Percentiles rank a stretch among this genome's conserved stretches.
These are phyloP conservation scores for Nidularia pulvinata DNA, from an alignment of 768 basidiomycete genomes.

Conservation along the genomic window DNA sequence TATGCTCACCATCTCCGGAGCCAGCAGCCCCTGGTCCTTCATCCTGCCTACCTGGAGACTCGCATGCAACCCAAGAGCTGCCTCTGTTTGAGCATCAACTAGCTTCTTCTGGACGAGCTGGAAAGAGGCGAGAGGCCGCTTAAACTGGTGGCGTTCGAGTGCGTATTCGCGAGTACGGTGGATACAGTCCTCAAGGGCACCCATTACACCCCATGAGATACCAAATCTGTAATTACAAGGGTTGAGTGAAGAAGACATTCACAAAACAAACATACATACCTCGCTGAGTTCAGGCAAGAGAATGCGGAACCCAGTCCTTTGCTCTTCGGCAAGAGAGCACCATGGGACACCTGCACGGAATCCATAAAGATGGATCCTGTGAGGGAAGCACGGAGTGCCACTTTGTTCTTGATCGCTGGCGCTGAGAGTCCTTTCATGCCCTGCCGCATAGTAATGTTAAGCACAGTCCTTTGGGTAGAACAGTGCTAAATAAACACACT, in stretches of 20 bases:
- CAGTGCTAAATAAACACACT: constrained; percentile 32
- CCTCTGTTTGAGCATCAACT: constrained; percentile 90
- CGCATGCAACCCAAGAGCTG: constrained; percentile 74
- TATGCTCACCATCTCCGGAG: constrained; percentile 94
- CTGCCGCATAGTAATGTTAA: constrained; percentile 29
- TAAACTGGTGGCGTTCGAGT: constrained; percentile 89
- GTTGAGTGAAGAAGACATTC: neutral
- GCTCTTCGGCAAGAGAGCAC: constrained; percentile 76
- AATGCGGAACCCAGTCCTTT: constrained; percentile 85
- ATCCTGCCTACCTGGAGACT: constrained; percentile 83
- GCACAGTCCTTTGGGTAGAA: too few species aligned
- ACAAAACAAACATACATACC: constrained; percentile 30
- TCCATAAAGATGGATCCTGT: constrained; percentile 95
- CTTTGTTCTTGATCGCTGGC: constrained; percentile 90
- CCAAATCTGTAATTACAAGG: constrained; percentile 53
- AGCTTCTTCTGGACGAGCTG: constrained; percentile 99
- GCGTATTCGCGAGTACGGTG: constrained; percentile 78
- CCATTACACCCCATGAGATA: constrained; percentile 96
- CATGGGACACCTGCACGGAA: constrained; percentile 73
- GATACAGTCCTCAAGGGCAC: constrained; percentile 92
- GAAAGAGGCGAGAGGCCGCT: constrained; percentile 88
- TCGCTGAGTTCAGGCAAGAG: constrained; percentile 89
- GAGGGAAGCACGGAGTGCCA: constrained; percentile 83
- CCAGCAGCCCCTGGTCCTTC: constrained; percentile 72
- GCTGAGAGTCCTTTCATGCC: constrained; percentile 81